Evolutionary conservation across 805 yeast genomes (phyloP).

Genomic region (Lachancea fermentati): DNA sequence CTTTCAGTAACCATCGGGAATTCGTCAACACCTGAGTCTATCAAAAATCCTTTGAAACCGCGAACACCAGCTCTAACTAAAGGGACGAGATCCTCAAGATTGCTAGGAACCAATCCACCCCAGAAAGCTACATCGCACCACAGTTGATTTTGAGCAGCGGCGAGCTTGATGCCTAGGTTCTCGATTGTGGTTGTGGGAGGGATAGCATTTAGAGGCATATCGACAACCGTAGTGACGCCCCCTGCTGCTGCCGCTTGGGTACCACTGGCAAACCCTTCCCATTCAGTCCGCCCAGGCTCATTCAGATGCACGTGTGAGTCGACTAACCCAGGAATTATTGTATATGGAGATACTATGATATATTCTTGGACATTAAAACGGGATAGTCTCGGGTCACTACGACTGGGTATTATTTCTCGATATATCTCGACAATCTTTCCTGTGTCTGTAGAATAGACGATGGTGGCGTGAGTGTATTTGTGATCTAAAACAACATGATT

Average conservation of each 20-base stretch:
- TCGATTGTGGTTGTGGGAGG: constrained; percentile 89
- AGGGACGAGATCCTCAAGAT: constrained; percentile 63
- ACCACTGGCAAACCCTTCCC: constrained; percentile 98
- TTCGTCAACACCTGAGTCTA: constrained; percentile 94
- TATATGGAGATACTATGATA: constrained; percentile 54
- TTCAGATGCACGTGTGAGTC: constrained; percentile 93
- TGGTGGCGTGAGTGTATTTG: constrained; percentile 50
- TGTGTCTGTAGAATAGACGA: constrained; percentile 49
- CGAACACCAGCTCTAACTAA: constrained; percentile 81
- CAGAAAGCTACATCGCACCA: constrained; percentile 95
- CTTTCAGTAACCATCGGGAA: constrained; percentile 73
- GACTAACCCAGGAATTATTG: constrained; percentile 82
- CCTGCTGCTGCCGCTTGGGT: constrained; percentile 93
- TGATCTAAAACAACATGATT: constrained; percentile 48
- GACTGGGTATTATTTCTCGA: constrained; percentile 31
- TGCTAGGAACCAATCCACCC: constrained; percentile 91
- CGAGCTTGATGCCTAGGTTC: constrained; percentile 66
- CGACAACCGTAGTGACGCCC: constrained; percentile 92
- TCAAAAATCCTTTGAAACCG: constrained; percentile 89
- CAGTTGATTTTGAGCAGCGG: constrained; percentile 73
- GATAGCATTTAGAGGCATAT: constrained; percentile 93
- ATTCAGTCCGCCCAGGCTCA: constrained; percentile 96
- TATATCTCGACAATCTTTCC: constrained; percentile 58
- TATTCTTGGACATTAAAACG: constrained; percentile 41
- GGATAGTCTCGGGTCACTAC: constrained; percentile 37